Evolutionary conservation across 140 eudicot genomes (phyloP), one percentile per base, ranked within the genome.

Genomic region (Oenanthe javanica): DNA sequence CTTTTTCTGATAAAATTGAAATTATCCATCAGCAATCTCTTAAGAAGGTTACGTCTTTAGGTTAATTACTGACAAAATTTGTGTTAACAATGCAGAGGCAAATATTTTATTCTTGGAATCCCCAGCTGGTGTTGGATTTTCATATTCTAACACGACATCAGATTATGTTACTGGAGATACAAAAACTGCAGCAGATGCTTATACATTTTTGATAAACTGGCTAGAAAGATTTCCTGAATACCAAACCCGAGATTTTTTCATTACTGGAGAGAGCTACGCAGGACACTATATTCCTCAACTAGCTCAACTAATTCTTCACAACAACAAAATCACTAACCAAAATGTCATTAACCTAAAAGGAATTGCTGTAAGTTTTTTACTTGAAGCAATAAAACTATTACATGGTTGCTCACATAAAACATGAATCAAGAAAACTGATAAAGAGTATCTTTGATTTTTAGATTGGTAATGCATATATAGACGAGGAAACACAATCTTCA

Each of bases 271-370:
- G 85, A 92, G 97, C 78, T 92, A 92, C 25, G 96, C 95, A 13
- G 95, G 97, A 2, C 97, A 92, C 72, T 92, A 88, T 23, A 85
- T 88, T 40, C 97, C 97, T 83, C 91, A 92, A 71, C 90, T 92
- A 15, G 97, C 97, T 61, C 87, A 85, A 4, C 51, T 92, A 59
- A 87, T 90, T 76, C 86, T 87, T 14, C 57, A 85, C 15, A 88
- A 71, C 25, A 71, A 71, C 50, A 71, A 71, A 71, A 84, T 84
- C 79, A 84, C 76, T 18, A 71, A 71, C 13, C 76, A 71, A 40
- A 71, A 50, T 15, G 27, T 71, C 12, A 71, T 40, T 18, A 71
- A 71, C 76, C 76, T 69, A 79, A 82, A 92, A 82, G 97, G 97
- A 75, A 90, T 92, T 45, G 93, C 94, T 21, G 97, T 92, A 82